Base-by-base conservation (phyloP, 495 filamentous ascomycete species). In the Hyphodiscus hymeniophilus region DNA sequence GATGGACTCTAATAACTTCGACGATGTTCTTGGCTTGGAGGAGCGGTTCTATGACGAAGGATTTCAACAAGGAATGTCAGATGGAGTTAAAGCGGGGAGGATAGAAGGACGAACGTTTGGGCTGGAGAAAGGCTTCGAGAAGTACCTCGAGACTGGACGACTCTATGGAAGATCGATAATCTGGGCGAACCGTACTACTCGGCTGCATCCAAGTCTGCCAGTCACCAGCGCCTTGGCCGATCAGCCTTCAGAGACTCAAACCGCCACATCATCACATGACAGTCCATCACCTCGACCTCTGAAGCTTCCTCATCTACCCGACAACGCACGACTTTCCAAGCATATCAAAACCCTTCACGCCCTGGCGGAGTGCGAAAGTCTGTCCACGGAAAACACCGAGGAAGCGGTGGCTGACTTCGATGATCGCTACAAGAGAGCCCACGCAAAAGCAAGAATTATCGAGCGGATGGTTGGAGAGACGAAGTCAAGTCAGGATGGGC, bases 41-140 rank as follows among this genome's bases (percentile, higher is more conserved):
- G 82, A 91, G 49, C 64, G 78, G 42, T 95, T 89, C 68, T 95
- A 96, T 68, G 69, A 79, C 34, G 80, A 94, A 62, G 94, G 92
- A 31, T 90, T 87, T 64, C 64, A 71, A 7, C 70, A 89, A 48
- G 92, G 92, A 16, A 58, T 76, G 24, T 68, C 70, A 34, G 94
- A 95, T 63, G 92, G 92, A 21, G 70, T 77, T n/a, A 70, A 74
- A 55, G 80, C 87, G 12, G 92, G 94, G 10, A 81, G 79, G 23
- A 77, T 84, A 38, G 92, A 99, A 74, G 94, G 94, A 32, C 84
- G 86, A 30, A 72, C 85, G 11, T 87, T 97, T 60, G 92, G 91
- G 0, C 74, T 97, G 3, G 85, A 94, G 58, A 94, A 92, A 55
- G 92, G 90, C 1, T 97, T 91, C 49, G 86, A 92, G 59, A 96